Base-by-base conservation (phyloP, 495 filamentous ascomycete genomes). In the Cercophora sp. region DNA sequence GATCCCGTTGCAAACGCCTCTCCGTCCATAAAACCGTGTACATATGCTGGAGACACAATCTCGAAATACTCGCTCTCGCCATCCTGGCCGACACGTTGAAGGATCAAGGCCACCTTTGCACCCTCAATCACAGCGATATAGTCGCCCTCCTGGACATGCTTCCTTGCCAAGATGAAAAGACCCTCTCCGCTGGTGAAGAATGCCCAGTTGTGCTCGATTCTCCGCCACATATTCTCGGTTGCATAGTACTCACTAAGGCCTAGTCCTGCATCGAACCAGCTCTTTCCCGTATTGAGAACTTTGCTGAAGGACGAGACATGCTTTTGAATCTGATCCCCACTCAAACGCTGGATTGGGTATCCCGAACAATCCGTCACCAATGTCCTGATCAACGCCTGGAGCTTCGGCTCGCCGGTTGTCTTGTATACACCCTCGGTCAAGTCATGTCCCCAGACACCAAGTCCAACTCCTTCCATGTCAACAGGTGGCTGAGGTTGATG, bases 21-120 rank as follows among this genome's bases (percentile, higher is more conserved):
- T 11, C 53, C 53, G 42, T 60, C 54, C 54, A 60, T 57, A 45
- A 53, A 57, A 5, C 54, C 54, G 22, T 60, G 54, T 13, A 57
- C 43, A 40, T 60, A 60, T 10, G 24, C 36, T n/a, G 22, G 24
- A 49, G 4, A 36, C 29, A 51, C 49, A 37, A 48, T n/a, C 18
- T 34, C 27, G 16, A 31, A 47, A 6, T 32, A 13, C 24, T 32
- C 44, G n/a, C 13, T 23, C 36, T 42, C 22, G 22, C 25, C 16
- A 1, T 32, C 23, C 1, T 23, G 25, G 2, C 31, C 52, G 8
- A 42, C 23, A 15, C 8, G 3, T 10, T 52, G 20, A 13, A 60
- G 44, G 15, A 60, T 36, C 13, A 54, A 24, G 6, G 57, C 52
- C 15, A 60, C 52, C 22, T 56, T 56, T 16, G 46, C 57, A n/a